Percentiles rank a stretch among this genome's conserved stretches.
These are phyloP conservation scores for Mycena amicta DNA, from an alignment of 768 basidiomycete genomes.

Conservation along the genomic window DNA sequence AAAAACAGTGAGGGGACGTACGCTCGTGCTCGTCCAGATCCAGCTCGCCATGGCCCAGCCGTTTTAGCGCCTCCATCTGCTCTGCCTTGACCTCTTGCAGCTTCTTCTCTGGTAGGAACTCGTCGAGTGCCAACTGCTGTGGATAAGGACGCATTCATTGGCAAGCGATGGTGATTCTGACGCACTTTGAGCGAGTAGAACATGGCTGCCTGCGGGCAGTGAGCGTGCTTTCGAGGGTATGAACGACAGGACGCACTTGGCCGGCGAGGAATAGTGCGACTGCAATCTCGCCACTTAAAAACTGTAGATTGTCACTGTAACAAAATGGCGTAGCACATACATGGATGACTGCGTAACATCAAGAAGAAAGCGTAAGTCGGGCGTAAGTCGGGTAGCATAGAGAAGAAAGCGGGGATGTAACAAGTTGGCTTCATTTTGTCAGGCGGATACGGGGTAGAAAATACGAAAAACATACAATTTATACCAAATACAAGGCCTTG, in stretches of 20 bases:
- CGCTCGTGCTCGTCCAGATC: conserved; percentile 91
- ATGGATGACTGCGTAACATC: no score
- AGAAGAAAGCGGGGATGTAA: no score
- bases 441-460: no score
- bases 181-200: conserved; percentile 76
- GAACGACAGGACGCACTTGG: conserved; percentile 42
- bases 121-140: conserved; percentile 67
- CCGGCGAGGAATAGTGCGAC: conserved; percentile 50
- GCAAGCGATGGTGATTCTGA: conserved; percentile 8
- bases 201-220: conserved; percentile 62
- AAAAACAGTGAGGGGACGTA: conserved; percentile 37
- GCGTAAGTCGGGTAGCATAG: no score
- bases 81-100: conserved; percentile 69
- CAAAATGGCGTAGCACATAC: no score
- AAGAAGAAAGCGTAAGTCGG: no score
- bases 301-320: no score
- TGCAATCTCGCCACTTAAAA: no score
- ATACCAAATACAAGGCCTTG: no score
- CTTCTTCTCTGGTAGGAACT: conserved; percentile 46
- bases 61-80: conserved; percentile 69
- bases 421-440: no score
- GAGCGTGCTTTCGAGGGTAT: background rate
- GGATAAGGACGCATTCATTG: background rate
- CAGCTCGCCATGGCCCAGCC: conserved; percentile 69
- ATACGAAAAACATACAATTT: no score